Percentiles rank a stretch among this genome's conserved stretches.
phyloP scores from a whole-genome alignment of 202 grass and related monocot species.

The Setaria viridis region DNA sequence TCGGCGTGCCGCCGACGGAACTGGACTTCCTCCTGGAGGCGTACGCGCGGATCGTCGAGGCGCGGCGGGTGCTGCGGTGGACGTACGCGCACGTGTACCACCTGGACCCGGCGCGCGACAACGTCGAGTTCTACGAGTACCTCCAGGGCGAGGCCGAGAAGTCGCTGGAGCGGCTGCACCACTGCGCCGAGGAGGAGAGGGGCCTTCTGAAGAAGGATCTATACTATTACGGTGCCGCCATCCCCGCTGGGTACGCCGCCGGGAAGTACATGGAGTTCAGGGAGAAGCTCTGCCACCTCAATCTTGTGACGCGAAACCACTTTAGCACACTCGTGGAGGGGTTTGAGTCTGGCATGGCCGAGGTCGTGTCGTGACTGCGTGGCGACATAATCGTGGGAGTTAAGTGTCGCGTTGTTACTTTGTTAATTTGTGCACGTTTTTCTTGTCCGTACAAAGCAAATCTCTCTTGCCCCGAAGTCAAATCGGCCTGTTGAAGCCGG shows the following conservation, averaged over 20 bases:
- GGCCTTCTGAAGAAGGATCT: no score
- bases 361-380: neutral
- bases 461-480: no score
- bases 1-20: neutral
- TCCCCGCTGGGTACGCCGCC: neutral
- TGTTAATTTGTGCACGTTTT: no score
- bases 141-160: slow-evolving; percentile 15
- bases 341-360: slow-evolving; percentile 5
- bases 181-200: neutral
- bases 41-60: slow-evolving; percentile 1
- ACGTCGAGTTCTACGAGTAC: slow-evolving; percentile 15
- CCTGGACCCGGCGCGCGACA: neutral
- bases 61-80: slow-evolving; percentile 39
- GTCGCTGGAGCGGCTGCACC: slow-evolving; percentile 41
- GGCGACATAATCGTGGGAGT: no score
- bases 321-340: neutral
- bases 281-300: neutral
- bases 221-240: neutral
- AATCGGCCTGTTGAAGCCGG: no score
- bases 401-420: no score
- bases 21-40: neutral
- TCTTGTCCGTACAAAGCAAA: no score
- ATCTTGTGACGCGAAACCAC: neutral
- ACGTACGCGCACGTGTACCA: slow-evolving; percentile 33
- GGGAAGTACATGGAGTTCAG: neutral